phyloP scores from a whole-genome alignment of 768 basidiomycete species.

The Lyophyllum atratum region DNA sequence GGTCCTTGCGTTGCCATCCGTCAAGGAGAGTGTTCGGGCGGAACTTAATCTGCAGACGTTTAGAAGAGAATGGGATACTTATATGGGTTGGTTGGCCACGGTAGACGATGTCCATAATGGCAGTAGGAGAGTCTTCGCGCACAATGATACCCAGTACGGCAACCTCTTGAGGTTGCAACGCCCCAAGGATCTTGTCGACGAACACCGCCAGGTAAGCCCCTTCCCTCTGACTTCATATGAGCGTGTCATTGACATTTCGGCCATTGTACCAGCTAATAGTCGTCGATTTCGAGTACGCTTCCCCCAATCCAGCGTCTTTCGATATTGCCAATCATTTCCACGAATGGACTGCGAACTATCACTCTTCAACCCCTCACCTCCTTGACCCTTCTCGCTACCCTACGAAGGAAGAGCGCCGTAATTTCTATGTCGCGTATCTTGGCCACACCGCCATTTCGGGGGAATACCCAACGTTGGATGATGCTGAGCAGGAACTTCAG shows the following conservation, averaged over 20 bases:
- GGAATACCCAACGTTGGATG: conserved; percentile 29
- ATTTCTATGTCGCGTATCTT: conserved; percentile 88
- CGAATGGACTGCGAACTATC: conserved; percentile 96
- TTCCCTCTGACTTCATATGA: neutral
- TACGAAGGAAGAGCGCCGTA: conserved; percentile 64
- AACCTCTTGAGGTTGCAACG: conserved; percentile 79
- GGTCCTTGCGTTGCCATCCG: conserved; percentile 65
- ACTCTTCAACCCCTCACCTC: conserved; percentile 65
- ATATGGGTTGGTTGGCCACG: conserved; percentile 67
- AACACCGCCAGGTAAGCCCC: conserved; percentile 73
- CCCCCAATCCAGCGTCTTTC: conserved; percentile 88
- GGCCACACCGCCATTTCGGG: conserved; percentile 42
- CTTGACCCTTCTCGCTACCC: conserved; percentile 73
- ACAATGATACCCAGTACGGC: conserved; percentile 97
- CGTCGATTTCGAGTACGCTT: conserved; percentile 97
- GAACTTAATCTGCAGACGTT: conserved; percentile 69
- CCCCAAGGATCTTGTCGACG: conserved; percentile 55
- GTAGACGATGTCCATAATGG: conserved; percentile 59
- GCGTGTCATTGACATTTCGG: conserved; percentile 3
- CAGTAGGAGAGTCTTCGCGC: conserved; percentile 75
- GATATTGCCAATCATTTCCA: conserved; percentile 98
- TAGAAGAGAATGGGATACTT: conserved; percentile 63
- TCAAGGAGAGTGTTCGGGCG: conserved; percentile 45
- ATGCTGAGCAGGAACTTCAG: conserved; percentile 41
- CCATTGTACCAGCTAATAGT: conserved; percentile 70